A percentile compares a stretch with the other conserved stretches of the same genome.
Evolutionary conservation across 805 yeast genomes (phyloP).

Genomic region (Teunomyces barrocoloradensis): DNA sequence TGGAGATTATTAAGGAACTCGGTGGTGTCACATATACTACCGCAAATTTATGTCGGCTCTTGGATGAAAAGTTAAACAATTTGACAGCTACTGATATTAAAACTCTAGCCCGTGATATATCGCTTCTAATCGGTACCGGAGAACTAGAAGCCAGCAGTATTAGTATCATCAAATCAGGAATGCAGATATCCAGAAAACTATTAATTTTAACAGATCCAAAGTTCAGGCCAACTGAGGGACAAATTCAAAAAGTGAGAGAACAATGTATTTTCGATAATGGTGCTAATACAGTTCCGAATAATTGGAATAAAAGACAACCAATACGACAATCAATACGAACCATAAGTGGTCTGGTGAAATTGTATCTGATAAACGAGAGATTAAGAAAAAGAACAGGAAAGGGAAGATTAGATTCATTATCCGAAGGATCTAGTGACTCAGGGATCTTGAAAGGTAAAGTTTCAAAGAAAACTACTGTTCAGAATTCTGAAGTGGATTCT

Average conservation of each 20-base stretch:
- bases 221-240: conserved; percentile 25
- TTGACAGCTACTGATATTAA: conserved; percentile 35
- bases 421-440: background rate
- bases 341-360: conserved; percentile 27
- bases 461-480: conserved; percentile 1
- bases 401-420: conserved; percentile 24
- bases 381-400: conserved; percentile 8
- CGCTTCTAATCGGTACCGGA: conserved; percentile 20
- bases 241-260: conserved; percentile 24
- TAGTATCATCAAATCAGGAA: conserved; percentile 25
- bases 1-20: conserved; percentile 28
- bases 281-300: conserved; percentile 10
- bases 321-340: conserved; percentile 15
- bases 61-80: conserved; percentile 29
- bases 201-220: conserved; percentile 28
- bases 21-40: conserved; percentile 40
- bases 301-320: background rate
- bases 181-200: conserved; percentile 26
- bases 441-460: conserved; percentile 9
- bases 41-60: conserved; percentile 27
- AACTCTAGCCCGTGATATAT: conserved; percentile 39
- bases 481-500: conserved; percentile 4
- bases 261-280: conserved; percentile 28
- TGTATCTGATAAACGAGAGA: conserved; percentile 1
- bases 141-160: conserved; percentile 24